Percentiles rank a stretch among this genome's conserved stretches.
Evolutionary conservation across 2,329 filamentous ascomycete genomes (phyloP).

Genomic region (Pseudogymnoascus sp.): DNA sequence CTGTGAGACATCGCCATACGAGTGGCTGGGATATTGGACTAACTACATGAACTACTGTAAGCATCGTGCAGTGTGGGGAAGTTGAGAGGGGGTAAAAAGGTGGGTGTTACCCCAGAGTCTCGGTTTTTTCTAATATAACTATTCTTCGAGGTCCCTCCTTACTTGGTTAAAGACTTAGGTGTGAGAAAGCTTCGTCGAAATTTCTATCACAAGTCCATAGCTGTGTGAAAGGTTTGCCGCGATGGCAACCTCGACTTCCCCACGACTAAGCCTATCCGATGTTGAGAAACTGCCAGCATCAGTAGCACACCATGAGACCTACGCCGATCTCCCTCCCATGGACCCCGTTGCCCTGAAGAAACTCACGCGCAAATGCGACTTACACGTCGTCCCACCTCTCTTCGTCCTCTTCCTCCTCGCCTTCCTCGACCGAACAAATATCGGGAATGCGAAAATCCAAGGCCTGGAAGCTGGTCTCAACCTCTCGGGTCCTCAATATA

Average conservation of each 20-base stretch:
- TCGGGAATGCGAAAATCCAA: slow-evolving; percentile 64
- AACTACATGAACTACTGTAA: not conserved
- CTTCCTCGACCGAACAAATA: slow-evolving; percentile 72
- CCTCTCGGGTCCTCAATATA: slow-evolving; percentile 38
- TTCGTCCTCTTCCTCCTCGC: slow-evolving; percentile 66
- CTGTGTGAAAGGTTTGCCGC: not conserved
- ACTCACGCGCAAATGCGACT: slow-evolving; percentile 20
- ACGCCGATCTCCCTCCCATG: slow-evolving; percentile 5
- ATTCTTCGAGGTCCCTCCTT: not conserved
- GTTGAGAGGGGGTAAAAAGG: not conserved
- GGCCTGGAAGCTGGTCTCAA: slow-evolving; percentile 55
- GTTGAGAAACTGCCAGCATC: not conserved
- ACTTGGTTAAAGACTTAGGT: not conserved
- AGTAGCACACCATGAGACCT: not conserved
- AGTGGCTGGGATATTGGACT: not conserved
- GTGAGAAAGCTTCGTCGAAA: not conserved
- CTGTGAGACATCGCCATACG: not conserved
- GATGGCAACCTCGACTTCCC: not conserved
- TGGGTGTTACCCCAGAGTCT: not conserved
- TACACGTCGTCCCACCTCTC: slow-evolving; percentile 30
- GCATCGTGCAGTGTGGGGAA: not conserved
- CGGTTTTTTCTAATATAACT: not conserved
- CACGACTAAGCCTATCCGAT: not conserved
- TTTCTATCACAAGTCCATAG: not conserved
- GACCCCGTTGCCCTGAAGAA: slow-evolving; percentile 15